Base-by-base conservation (phyloP, 2,329 filamentous ascomycete genomes). In the Curvularia lunata region DNA sequence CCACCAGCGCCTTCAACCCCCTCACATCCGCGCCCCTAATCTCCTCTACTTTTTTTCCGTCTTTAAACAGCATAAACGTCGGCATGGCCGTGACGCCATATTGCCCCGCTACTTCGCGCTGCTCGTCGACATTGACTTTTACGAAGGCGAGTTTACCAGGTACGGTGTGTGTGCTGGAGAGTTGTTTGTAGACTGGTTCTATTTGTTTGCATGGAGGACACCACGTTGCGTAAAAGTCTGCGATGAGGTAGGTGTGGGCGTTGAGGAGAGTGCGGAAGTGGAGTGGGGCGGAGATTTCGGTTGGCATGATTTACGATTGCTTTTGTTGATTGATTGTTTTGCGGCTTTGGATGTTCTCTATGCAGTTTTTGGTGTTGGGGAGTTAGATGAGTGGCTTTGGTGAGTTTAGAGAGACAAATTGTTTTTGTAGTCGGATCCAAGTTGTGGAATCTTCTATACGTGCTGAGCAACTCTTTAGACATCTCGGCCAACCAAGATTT, bases 141-240 rank as follows among this genome's bases (percentile, higher is more conserved):
- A 80, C 78, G 68, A 86, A 86, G 3, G 77, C 77, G 27, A 85
- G 76, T 30, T 76, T 77, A 21, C 75, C 75, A 0, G 78, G 70
- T 27, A 79, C 75, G 28, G 75, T 58, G 68, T 85, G 79, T n/a
- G 79, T 69, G 19, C 79, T 76, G 63, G 82, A 82, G 62, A 85
- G 79, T 64, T 83, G 78, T 48, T 80, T 78, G 72, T 84, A 81
- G 61, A 81, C 74, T 48, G 83, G 84, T 0, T 79, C 79, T 55
- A 86, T 83, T 54, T 79, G 76, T 68, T 83, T 83, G 78, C 84
- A 86, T 16, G 83, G 84, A 2, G 82, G 83, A 67, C 84, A 85
- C 83, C 84, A 86, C 62, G 79, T 80, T 13, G 82, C 82, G 69
- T 80, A 82, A 75, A 82, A 83, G 69, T 84, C 82, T 63, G 80